Conservation (phyloP, 345 rosid genomes). For the Salix purpurea region DNA sequence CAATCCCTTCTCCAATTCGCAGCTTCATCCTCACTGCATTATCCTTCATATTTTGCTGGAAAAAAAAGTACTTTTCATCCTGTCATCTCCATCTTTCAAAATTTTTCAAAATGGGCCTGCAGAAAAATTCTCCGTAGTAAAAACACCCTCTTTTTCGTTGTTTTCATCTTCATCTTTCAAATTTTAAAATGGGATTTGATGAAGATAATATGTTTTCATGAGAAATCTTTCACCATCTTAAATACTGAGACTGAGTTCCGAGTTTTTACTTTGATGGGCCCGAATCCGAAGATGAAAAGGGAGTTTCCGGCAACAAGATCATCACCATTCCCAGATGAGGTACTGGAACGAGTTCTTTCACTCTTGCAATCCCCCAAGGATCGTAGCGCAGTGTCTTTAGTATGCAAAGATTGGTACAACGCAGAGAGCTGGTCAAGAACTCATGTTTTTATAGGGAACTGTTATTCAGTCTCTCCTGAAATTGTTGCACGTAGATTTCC, state of each 20-base stretch:
- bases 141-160: neutral
- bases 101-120: neutral
- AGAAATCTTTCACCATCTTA: neutral
- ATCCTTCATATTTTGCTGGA: neutral
- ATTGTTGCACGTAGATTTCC: slow-evolving; percentile 54
- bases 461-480: slow-evolving; percentile 65
- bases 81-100: neutral
- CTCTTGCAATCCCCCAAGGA: slow-evolving; percentile 43
- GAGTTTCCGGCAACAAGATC: slow-evolving; percentile 20
- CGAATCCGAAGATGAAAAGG: slow-evolving; percentile 27
- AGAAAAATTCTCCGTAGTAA: neutral
- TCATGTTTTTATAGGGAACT: slow-evolving; percentile 63
- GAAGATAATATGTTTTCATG: neutral
- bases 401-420: slow-evolving; percentile 61
- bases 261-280: slow-evolving; percentile 13
- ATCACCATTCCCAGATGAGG: slow-evolving; percentile 57
- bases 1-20: neutral
- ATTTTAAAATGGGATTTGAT: neutral
- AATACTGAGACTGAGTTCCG: neutral
- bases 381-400: slow-evolving; percentile 59
- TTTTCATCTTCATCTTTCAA: neutral
- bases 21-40: neutral
- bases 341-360: slow-evolving; percentile 50
- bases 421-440: slow-evolving; percentile 61
- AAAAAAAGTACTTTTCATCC: neutral